Evolutionary conservation across 108 stramenopile species (phyloP).

Genomic region (Aurantiochytrium sp.): DNA sequence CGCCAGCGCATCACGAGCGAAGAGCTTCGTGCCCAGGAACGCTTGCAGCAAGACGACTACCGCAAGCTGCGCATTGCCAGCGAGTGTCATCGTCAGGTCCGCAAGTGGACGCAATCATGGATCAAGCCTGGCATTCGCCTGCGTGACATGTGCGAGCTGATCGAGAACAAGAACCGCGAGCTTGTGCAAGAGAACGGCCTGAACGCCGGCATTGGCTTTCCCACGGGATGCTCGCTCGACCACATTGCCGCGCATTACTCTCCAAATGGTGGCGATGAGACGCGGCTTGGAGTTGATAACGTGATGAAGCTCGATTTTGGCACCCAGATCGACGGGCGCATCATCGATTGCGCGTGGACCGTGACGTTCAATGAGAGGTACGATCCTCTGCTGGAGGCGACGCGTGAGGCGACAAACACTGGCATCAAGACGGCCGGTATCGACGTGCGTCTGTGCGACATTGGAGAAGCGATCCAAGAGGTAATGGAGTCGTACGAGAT

Average conservation of each 20-base stretch:
- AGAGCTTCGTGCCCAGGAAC: conserved; percentile 72
- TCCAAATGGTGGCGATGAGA: conserved; percentile 88
- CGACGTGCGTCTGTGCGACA: conserved; percentile 88
- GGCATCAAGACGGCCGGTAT: conserved; percentile 84
- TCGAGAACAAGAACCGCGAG: conserved; percentile 87
- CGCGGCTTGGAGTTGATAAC: conserved; percentile 76
- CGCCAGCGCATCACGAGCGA: conserved; percentile 71
- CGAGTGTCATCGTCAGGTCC: conserved; percentile 94
- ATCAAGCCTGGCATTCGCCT: conserved; percentile 90
- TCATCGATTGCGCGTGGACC: conserved; percentile 98
- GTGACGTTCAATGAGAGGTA: conserved; percentile 85
- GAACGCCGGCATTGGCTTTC: conserved; percentile 88
- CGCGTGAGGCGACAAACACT: conserved; percentile 83
- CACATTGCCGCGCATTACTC: conserved; percentile 99
- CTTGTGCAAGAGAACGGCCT: conserved; percentile 79
- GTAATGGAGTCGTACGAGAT: conserved; percentile 98
- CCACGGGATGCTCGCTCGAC: conserved; percentile 92
- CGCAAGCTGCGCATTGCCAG: conserved; percentile 70
- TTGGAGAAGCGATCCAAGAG: conserved; percentile 89
- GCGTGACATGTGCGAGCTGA: conserved; percentile 79
- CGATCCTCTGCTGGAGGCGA: conserved; percentile 81
- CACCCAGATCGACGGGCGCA: conserved; percentile 94
- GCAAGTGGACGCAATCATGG: conserved; percentile 82
- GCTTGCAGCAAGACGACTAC: conserved; percentile 70
- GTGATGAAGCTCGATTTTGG: conserved; percentile 98